Base-by-base conservation (phyloP, 2,329 filamentous ascomycete species). In the Parastagonospora nodorum region DNA sequence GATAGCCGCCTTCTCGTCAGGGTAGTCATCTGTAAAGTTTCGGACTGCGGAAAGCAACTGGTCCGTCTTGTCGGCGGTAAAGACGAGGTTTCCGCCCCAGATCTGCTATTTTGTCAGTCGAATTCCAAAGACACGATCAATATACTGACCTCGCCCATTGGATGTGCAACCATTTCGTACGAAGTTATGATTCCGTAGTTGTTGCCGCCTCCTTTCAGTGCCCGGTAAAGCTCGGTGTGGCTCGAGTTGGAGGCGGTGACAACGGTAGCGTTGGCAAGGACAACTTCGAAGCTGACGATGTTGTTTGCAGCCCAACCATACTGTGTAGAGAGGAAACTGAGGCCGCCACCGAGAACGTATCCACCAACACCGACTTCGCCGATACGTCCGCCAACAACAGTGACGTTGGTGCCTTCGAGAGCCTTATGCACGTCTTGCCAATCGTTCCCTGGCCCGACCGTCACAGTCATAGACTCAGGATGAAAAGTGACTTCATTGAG, bases 1-100 rank as follows among this genome's bases (percentile, higher is more conserved):
- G 39, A 87, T 79, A 10, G 78, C 83, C 1, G 84, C 84, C 64
- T 84, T 85, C 51, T 80, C 75, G 57, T 87, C 84, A 0, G 77
- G 72, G 63, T 85, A 84, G 64, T 85, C 71, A 55, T 80, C 75
- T 4, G 81, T 82, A 57, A 84, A 85, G 63, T 84, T 77, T 28
- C 77, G 75, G 5, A 80, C 64, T 1, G 80, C 80, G 1, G 66
- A 66, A 12, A 83, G 69, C 4, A 85, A 48, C 6, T 64, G 51
- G 1, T 69, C 57, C 1, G 76, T 73, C 51, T 78, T 69, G 59
- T 76, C 68, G 11, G 65, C 50, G 4, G 63, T 61, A 60, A 75
- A 78, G 40, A 78, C 48, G 24, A 75, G 71, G 60, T 74, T 74
- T 14, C 78, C 78, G 43, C 77, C 77, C 79, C 79, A 80, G 40